phyloP scores from a whole-genome alignment of 441 rosid genomes.

The Populus hybrid region DNA sequence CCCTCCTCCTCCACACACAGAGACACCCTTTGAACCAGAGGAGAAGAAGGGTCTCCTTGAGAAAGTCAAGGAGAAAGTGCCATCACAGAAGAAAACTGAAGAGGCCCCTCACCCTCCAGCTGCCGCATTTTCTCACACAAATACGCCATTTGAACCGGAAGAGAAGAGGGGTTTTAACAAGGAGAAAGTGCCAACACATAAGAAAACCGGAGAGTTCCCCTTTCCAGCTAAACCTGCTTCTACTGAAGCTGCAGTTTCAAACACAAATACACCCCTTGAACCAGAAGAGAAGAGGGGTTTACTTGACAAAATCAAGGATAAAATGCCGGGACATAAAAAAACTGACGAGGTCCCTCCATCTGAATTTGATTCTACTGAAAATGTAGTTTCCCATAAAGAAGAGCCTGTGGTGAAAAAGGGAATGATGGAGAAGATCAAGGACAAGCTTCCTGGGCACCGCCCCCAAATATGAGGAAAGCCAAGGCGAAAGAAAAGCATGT shows the following conservation, averaged over 20 bases:
- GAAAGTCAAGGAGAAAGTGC: not conserved
- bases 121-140: no score
- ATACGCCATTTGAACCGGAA: no score
- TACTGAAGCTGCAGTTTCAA: not conserved
- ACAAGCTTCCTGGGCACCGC: conserved; percentile 69
- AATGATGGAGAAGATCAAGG: conserved; percentile 74
- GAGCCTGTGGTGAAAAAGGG: conserved; percentile 62
- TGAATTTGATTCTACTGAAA: conserved; percentile 16
- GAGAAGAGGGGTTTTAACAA: no score
- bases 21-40: not conserved
- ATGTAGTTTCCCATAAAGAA: conserved; percentile 21
- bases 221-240: not conserved
- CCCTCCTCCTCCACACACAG: not conserved
- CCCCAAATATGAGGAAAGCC: conserved; percentile 44
- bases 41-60: not conserved
- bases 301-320: conserved; percentile 63
- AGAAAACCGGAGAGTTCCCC: no score
- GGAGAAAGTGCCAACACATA: no score
- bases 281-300: conserved; percentile 6
- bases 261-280: not conserved
- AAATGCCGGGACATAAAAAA: conserved; percentile 57
- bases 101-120: not conserved
- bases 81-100: not conserved
- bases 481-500: conserved; percentile 31
- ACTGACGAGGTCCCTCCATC: conserved; percentile 31